Evolutionary conservation across 73 alveolate species (phyloP), one percentile per base, ranked within the genome.

Genomic region (Paraurostyla sp.): DNA sequence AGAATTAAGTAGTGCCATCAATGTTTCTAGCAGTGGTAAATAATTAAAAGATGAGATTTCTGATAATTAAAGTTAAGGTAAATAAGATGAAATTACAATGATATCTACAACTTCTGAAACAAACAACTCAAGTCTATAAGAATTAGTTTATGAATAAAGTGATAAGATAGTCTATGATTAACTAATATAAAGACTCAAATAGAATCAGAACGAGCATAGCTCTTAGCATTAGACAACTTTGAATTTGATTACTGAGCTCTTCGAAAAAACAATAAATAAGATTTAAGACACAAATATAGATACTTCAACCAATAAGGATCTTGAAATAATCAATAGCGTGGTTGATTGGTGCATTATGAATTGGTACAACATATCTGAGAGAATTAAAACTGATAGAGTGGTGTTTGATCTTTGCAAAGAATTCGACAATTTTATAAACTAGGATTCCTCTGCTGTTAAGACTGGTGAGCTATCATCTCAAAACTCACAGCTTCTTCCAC

Each of bases 291-390:
- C 35, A 13, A 52, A 22, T 7, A 15, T 4, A 65, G 82, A 65
- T 11, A 65, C 82, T 11, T 13, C 7, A 73, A 48, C n/a, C 9
- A 25, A 18, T 4, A 22, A 15, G 3, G 86, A 73, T 41, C 7
- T 13, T 38, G 30, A 43, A 23, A 16, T 38, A 0, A 60, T 88
- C 9, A 22, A 52, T 1, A 48, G 59, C 0, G 35, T 93, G 0
- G 93, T 63, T 41, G 87, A 88, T 4, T 90, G 92, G 94, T 40
- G 83, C 29, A 68, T 71, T 25, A 32, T 41, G 42, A 85, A 56
- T 41, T 93, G 97, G 97, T 60, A 59, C 40, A 27, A 46, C 0
- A 73, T 93, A 15, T 25, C 92, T 13, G 94, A 91, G 27, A 81
- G 59, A 1, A 76, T 93, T 43, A 40, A 65, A 16, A 43, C 59